phyloP scores from a whole-genome alignment of 352 stramenopile genomes.

The Pythium periplocum region DNA sequence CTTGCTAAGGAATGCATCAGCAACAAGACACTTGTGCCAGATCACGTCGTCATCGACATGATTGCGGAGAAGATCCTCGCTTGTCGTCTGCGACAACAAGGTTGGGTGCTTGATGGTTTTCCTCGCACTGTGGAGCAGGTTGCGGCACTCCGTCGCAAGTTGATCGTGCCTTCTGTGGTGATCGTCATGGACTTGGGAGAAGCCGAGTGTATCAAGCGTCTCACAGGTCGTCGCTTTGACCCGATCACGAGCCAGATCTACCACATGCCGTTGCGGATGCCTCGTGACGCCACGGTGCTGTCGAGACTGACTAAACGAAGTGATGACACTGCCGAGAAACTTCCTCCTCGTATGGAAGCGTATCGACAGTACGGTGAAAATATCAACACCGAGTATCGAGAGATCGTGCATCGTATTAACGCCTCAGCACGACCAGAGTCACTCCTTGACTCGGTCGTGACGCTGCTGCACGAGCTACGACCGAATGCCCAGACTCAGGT shows the following conservation, averaged over 20 bases:
- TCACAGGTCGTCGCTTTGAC: slow-evolving; percentile 57
- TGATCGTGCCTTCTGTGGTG: slow-evolving; percentile 47
- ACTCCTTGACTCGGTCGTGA: slow-evolving; percentile 37
- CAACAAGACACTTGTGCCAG: slow-evolving; percentile 56
- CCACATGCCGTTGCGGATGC: slow-evolving; percentile 38
- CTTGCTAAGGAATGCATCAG: slow-evolving; percentile 66
- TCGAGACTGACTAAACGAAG: slow-evolving; percentile 51
- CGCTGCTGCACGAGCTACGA: slow-evolving; percentile 30
- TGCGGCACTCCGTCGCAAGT: slow-evolving; percentile 32
- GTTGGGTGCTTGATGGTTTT: slow-evolving; percentile 75
- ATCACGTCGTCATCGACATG: slow-evolving; percentile 76
- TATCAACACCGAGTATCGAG: slow-evolving; percentile 41
- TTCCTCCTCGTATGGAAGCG: slow-evolving; percentile 57
- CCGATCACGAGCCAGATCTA: slow-evolving; percentile 55
- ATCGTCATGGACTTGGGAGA: slow-evolving; percentile 52
- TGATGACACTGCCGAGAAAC: slow-evolving; percentile 50
- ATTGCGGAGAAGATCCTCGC: slow-evolving; percentile 48
- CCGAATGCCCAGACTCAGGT: neutral
- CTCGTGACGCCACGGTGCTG: slow-evolving; percentile 30
- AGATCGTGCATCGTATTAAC: slow-evolving; percentile 40
- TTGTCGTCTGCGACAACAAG: slow-evolving; percentile 25
- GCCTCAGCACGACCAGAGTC: slow-evolving; percentile 24
- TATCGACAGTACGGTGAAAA: slow-evolving; percentile 53
- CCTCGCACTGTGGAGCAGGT: slow-evolving; percentile 60
- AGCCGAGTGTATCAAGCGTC: slow-evolving; percentile 37